phyloP scores from a whole-genome alignment of 1,284 basidiomycete genomes.

The Trichosporon sp. region DNA sequence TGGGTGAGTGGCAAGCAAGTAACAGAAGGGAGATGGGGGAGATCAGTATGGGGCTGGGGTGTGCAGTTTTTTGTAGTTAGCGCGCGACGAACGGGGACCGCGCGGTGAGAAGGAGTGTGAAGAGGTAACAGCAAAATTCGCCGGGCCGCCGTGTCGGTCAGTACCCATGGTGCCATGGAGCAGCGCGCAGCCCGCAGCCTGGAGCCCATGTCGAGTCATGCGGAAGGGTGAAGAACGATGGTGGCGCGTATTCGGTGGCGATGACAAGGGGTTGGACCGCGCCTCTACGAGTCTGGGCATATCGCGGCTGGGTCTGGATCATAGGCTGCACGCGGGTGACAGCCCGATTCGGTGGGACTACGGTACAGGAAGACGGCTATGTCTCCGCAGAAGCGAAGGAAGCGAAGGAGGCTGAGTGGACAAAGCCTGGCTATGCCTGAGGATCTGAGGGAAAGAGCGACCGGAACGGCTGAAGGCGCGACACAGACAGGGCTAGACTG shows the following conservation, averaged over 20 bases:
- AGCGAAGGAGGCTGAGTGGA: neutral
- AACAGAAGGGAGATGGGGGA: neutral
- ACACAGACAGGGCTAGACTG: neutral
- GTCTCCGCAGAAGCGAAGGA: neutral
- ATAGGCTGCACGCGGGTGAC: neutral
- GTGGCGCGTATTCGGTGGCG: conserved; percentile 13
- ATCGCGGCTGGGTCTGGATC: conserved; percentile 14
- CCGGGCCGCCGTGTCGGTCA: neutral
- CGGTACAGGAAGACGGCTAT: neutral
- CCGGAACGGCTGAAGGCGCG: conserved; percentile 4
- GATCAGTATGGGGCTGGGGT: neutral
- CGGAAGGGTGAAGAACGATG: conserved; percentile 14
- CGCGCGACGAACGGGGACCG: neutral
- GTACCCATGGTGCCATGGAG: conserved; percentile 11
- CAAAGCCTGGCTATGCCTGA: neutral
- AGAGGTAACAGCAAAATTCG: conserved; percentile 6
- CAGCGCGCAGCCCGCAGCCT: neutral
- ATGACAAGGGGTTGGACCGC: conserved; percentile 4
- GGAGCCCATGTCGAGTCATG: conserved; percentile 4
- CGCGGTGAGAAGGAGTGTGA: neutral
- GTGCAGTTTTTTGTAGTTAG: conserved; percentile 13
- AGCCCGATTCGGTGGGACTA: conserved; percentile 4
- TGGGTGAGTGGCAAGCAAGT: neutral
- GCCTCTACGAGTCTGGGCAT: conserved; percentile 11
- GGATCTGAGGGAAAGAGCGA: conserved; percentile 3